Evolutionary conservation across 148 eudicot species (phyloP), one percentile per base, ranked within the genome.

Genomic region (Fagopyrum homotropicum): DNA sequence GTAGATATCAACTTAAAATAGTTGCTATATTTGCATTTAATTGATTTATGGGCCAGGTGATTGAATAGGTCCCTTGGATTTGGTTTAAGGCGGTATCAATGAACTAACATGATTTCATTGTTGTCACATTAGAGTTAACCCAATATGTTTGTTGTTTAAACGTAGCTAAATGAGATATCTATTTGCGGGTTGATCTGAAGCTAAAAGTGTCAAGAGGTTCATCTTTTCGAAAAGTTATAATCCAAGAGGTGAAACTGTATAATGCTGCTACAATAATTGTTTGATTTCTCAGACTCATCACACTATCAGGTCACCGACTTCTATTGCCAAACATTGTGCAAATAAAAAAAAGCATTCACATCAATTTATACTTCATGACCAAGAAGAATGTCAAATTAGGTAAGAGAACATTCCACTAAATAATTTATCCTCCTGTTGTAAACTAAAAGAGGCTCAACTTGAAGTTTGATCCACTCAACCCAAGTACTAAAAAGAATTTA

Each of bases 261-360:
- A 80, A 78, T 46, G 75, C 81, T 54, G 89, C 90, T 35, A 83
- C 81, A 4, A 54, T 90, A 52, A 82, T 90, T 63, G 77, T 90
- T 29, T 92, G 40, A 75, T 85, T 75, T 82, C 88, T 74, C 82
- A 77, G 78, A 60, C 56, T n/a, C 89, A 78, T 45, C 89, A 83
- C 55, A 78, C 83, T 45, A 81, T 90, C 51, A 75, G 89, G 59
- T 90, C 92, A 56, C 79, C 88, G 45, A 79, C 77, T 44, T 86
- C 96, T 16, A 86, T 90, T 72, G 96, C 96, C 77, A 90, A 88
- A 77, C 87, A 88, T 72, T 90, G 96, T 73, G 90, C 90, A 35
- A 88, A 45, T 81, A 88, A 87, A 22, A 22, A 22, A 22, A 22
- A 22, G 26, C 26, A 22, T 22, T 22, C 26, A 22, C 26, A 22